Evolutionary conservation across 2,329 filamentous ascomycete species (phyloP).

Genomic region (Penicillium sp.): DNA sequence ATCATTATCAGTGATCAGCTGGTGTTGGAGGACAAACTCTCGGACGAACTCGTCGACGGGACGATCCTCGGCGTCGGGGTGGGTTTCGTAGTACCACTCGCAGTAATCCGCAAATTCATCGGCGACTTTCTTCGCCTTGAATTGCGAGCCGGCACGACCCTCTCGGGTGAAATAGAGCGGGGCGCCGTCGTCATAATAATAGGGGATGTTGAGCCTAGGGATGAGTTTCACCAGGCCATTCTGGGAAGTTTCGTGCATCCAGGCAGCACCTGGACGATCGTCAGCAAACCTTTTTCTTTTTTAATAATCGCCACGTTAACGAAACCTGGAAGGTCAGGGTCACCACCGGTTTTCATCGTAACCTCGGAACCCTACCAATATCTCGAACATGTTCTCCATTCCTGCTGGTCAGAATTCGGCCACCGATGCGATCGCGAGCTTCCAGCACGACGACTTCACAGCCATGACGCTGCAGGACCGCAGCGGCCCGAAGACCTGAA

Average conservation of each 20-base stretch:
- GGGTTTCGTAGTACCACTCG: conserved; percentile 43
- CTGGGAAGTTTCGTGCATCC: conserved; percentile 49
- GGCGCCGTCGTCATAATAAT: conserved; percentile 48
- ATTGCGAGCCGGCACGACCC: conserved; percentile 45
- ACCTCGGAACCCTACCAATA: conserved; percentile 34
- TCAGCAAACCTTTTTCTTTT: background rate
- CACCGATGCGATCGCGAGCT: conserved; percentile 38
- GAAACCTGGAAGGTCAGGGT: background rate
- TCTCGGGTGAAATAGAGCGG: conserved; percentile 45
- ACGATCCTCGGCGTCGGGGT: conserved; percentile 44
- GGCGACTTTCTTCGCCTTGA: conserved; percentile 49
- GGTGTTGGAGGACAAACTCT: conserved; percentile 42
- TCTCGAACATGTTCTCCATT: conserved; percentile 37
- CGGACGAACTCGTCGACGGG: conserved; percentile 42
- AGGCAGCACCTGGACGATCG: conserved; percentile 39
- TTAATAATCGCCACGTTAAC: background rate
- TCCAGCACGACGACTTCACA: conserved; percentile 38
- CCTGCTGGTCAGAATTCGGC: conserved; percentile 41
- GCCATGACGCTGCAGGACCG: conserved; percentile 35
- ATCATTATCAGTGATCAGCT: conserved; percentile 44
- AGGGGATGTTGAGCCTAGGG: conserved; percentile 42
- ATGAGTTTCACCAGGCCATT: conserved; percentile 47
- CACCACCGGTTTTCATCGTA: background rate
- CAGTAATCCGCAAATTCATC: conserved; percentile 47
- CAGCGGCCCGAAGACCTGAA: conserved; percentile 36